Conservation (phyloP, 495 filamentous ascomycete genomes). For the Talaromyces wortmannii region DNA sequence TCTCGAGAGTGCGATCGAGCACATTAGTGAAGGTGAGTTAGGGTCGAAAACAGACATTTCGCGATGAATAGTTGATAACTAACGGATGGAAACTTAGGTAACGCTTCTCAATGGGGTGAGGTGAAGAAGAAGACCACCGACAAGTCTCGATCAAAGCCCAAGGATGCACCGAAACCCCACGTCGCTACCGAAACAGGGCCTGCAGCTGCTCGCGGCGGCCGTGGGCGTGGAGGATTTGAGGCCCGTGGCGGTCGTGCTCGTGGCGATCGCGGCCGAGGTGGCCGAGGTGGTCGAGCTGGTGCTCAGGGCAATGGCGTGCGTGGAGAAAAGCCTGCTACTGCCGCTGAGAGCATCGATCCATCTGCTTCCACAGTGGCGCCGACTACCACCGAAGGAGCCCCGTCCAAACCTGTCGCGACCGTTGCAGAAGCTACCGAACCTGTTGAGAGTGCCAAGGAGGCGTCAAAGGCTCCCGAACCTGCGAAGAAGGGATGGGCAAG, state of each 20-base stretch:
- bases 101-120: slow-evolving; percentile 89
- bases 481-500: slow-evolving; percentile 59
- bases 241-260: slow-evolving; percentile 63
- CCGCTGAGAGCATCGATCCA: slow-evolving; percentile 28
- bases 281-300: slow-evolving; percentile 62
- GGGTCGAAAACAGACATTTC: not conserved
- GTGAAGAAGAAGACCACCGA: slow-evolving; percentile 90
- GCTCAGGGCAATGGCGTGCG: slow-evolving; percentile 46
- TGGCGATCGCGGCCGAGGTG: slow-evolving; percentile 69
- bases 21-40: slow-evolving; percentile 80
- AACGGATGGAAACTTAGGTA: slow-evolving; percentile 45
- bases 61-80: slow-evolving; percentile 14
- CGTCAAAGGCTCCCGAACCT: slow-evolving; percentile 18
- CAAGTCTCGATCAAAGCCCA: slow-evolving; percentile 72
- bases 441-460: slow-evolving; percentile 18
- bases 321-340: slow-evolving; percentile 28
- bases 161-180: slow-evolving; percentile 49
- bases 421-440: slow-evolving; percentile 17
- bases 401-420: slow-evolving; percentile 15
- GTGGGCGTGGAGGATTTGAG: slow-evolving; percentile 60
- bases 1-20: slow-evolving; percentile 72
- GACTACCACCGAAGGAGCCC: slow-evolving; percentile 19
- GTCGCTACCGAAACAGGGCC: slow-evolving; percentile 39
- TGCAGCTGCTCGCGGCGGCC: slow-evolving; percentile 54
- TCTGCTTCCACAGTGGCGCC: slow-evolving; percentile 27